Conservation (phyloP, 768 basidiomycete genomes). For the Lentinula sp. region DNA sequence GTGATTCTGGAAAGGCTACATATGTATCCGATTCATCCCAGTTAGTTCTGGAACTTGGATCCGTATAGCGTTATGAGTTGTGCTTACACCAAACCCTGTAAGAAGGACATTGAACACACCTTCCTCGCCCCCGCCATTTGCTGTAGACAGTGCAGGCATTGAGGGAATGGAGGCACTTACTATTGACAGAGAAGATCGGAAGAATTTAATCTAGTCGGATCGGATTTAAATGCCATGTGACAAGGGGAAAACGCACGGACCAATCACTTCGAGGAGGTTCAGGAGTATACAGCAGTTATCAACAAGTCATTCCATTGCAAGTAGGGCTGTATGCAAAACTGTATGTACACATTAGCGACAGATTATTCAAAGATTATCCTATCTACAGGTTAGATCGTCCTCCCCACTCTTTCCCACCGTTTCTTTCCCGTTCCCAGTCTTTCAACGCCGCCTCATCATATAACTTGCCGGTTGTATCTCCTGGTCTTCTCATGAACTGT, state of each 20-base stretch:
- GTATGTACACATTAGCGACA: not conserved
- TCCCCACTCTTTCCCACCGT: constrained; percentile 42
- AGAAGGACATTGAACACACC: constrained; percentile 39
- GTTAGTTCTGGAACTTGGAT: constrained; percentile 10
- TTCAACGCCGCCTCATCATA: constrained; percentile 58
- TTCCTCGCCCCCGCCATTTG: constrained; percentile 18
- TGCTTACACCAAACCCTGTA: constrained; percentile 51
- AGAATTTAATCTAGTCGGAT: no score
- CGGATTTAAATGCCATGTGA: not conserved
- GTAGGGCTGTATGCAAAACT: not conserved
- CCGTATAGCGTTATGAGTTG: not conserved
- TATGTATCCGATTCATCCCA: constrained; percentile 11
- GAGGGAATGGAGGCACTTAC: not conserved
- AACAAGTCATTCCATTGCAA: not conserved
- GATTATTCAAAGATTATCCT: not conserved
- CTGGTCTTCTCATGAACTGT: constrained; percentile 37
- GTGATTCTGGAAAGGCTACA: constrained; percentile 46
- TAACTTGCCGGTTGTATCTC: constrained; percentile 36
- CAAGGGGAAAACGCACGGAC: not conserved
- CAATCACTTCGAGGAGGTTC: no score
- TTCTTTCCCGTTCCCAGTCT: constrained; percentile 50
- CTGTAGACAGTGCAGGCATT: constrained; percentile 26
- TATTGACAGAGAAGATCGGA: no score
- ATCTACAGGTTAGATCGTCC: constrained; percentile 18
- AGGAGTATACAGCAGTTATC: no score